Conservation (phyloP, 148 eudicot genomes). For the Nepenthes gracilis region DNA sequence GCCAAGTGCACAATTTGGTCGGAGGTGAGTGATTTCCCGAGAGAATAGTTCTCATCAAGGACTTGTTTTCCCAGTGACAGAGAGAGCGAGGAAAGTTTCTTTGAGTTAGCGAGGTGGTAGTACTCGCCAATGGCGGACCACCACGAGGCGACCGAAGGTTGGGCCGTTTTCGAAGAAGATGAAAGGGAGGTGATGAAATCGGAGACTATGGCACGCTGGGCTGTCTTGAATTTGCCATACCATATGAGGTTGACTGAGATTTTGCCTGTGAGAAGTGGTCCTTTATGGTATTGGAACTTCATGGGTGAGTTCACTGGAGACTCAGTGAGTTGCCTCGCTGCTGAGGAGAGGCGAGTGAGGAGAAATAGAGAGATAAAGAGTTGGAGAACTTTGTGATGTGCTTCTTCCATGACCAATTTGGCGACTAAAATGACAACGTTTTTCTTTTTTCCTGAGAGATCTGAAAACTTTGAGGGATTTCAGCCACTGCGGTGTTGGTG, state of each 20-base stretch:
- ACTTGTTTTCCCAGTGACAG: neutral
- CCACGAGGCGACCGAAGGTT: conserved; percentile 25
- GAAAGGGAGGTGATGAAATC: conserved; percentile 35
- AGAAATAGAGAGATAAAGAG: too few relatives aligned
- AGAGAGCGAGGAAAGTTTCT: neutral
- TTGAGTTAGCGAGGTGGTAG: conserved; percentile 13
- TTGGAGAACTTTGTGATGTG: too few relatives aligned
- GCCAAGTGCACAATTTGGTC: neutral
- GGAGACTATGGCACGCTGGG: conserved; percentile 28
- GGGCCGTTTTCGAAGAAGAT: neutral
- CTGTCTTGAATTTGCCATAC: conserved; percentile 37
- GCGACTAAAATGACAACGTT: too few relatives aligned
- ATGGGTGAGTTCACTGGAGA: too few relatives aligned
- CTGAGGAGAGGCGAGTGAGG: too few relatives aligned
- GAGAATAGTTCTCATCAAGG: neutral
- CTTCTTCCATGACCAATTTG: too few relatives aligned
- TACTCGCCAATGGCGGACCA: conserved; percentile 26
- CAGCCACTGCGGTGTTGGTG: too few relatives aligned
- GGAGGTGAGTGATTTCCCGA: neutral
- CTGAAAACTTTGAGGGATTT: too few relatives aligned
- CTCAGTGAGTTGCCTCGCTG: too few relatives aligned
- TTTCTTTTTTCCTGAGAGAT: too few relatives aligned
- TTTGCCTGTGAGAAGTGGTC: conserved; percentile 33
- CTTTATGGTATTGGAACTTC: conserved; percentile 26
- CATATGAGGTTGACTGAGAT: conserved; percentile 35